Evolutionary conservation across 2,329 filamentous ascomycete genomes (phyloP).

Genomic region (Fusarium sp.): DNA sequence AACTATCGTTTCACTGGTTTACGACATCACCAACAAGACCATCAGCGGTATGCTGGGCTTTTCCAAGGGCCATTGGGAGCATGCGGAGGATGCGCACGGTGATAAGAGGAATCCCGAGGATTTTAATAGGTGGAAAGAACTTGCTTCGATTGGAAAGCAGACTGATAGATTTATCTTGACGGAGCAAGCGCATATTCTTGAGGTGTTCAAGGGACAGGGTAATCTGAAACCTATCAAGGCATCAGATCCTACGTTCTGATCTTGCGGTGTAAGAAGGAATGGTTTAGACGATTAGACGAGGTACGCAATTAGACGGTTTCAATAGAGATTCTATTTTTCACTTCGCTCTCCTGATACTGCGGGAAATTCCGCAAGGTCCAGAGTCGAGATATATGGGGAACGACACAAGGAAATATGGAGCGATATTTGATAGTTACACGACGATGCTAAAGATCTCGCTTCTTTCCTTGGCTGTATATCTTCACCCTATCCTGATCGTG

Average conservation of each 20-base stretch:
- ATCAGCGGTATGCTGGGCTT: slow-evolving; percentile 67
- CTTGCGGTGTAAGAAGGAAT: background rate
- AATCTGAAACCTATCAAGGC: slow-evolving; percentile 58
- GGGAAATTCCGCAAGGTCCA: background rate
- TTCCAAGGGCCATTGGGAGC: slow-evolving; percentile 67
- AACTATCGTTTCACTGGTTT: slow-evolving; percentile 66
- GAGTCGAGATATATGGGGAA: background rate
- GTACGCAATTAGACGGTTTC: background rate
- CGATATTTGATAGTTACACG: background rate
- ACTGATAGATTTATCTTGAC: slow-evolving; percentile 63
- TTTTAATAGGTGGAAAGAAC: slow-evolving; percentile 62
- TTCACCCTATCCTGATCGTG: background rate
- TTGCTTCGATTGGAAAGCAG: slow-evolving; percentile 63
- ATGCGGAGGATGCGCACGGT: slow-evolving; percentile 62
- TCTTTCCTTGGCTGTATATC: background rate
- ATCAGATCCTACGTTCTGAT: slow-evolving; percentile 32
- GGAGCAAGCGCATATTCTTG: slow-evolving; percentile 65
- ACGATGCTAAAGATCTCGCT: background rate
- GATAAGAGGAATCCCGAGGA: slow-evolving; percentile 66
- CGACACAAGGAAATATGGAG: background rate
- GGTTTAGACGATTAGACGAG: background rate
- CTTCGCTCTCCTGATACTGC: background rate
- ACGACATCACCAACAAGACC: slow-evolving; percentile 62
- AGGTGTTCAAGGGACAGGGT: slow-evolving; percentile 63
- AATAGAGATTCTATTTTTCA: background rate